phyloP scores from a whole-genome alignment of 306 rosid species.

The Sechiopsis laciniata region DNA sequence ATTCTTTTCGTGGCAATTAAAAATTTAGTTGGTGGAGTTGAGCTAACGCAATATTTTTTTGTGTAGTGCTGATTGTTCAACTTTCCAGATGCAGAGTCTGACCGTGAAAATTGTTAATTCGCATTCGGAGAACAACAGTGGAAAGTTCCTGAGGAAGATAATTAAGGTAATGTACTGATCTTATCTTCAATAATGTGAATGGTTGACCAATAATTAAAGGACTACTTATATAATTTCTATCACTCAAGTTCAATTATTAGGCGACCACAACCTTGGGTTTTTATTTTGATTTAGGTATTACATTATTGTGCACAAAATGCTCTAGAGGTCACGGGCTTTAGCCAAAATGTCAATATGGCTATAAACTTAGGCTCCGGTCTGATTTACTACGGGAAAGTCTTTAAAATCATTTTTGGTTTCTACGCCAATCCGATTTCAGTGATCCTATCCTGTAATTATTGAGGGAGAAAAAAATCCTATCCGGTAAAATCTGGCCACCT shows the following conservation, averaged over 20 bases:
- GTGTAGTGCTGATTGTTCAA: background rate
- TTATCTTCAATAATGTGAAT: slow-evolving; percentile 15
- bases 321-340: background rate
- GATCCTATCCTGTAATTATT: background rate
- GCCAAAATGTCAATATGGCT: slow-evolving; percentile 17
- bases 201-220: slow-evolving; percentile 4
- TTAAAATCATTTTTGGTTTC: background rate
- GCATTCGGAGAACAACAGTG: background rate
- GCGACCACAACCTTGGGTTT: background rate
- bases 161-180: slow-evolving; percentile 11
- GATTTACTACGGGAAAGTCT: background rate
- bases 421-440: background rate
- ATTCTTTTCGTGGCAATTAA: background rate
- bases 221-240: background rate
- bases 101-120: background rate
- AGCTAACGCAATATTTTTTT: background rate
- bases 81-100: slow-evolving; percentile 6
- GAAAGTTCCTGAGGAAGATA: background rate
- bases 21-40: slow-evolving; percentile 15
- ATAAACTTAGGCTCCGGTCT: slow-evolving; percentile 14
- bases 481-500: background rate
- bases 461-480: background rate
- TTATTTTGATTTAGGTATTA: background rate
- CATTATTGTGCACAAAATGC: slow-evolving; percentile 2
- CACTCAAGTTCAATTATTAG: background rate